phyloP scores from a whole-genome alignment of 768 basidiomycete genomes.

The Trametes cingulata region DNA sequence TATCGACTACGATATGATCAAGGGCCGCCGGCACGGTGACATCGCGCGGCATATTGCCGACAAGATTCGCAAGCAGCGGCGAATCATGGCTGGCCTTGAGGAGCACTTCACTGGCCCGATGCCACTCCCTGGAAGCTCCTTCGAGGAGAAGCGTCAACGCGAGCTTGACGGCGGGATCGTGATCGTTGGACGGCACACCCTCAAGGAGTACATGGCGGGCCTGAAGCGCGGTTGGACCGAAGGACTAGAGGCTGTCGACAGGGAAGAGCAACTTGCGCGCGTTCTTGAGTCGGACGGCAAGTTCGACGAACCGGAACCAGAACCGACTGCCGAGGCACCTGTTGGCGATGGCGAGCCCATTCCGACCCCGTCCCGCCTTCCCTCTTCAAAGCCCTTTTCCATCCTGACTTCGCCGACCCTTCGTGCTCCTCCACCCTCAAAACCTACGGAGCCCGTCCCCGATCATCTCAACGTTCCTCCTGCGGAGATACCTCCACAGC shows the following conservation, averaged over 20 bases:
- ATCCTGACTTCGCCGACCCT: slow-evolving; percentile 30
- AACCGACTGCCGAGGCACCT: slow-evolving; percentile 28
- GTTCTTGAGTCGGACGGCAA: slow-evolving; percentile 69
- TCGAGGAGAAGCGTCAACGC: slow-evolving; percentile 51
- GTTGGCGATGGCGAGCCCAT: slow-evolving; percentile 41
- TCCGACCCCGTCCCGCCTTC: slow-evolving; percentile 42
- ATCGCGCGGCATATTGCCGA: slow-evolving; percentile 76
- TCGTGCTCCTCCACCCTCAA: slow-evolving; percentile 26
- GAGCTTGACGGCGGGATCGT: slow-evolving; percentile 83
- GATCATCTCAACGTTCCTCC: slow-evolving; percentile 49
- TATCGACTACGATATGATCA: slow-evolving; percentile 84
- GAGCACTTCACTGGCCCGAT: slow-evolving; percentile 42
- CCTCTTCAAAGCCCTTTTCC: slow-evolving; percentile 34
- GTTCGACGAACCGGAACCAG: slow-evolving; percentile 67
- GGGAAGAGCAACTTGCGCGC: slow-evolving; percentile 68
- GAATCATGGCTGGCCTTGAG: slow-evolving; percentile 66
- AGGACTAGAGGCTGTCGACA: slow-evolving; percentile 63
- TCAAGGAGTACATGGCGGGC: slow-evolving; percentile 95
- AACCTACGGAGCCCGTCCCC: slow-evolving; percentile 26
- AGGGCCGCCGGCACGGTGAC: slow-evolving; percentile 84
- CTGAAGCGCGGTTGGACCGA: slow-evolving; percentile 83
- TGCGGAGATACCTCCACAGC: slow-evolving; percentile 62
- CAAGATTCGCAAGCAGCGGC: slow-evolving; percentile 68
- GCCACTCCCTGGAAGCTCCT: slow-evolving; percentile 53
- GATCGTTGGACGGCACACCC: slow-evolving; percentile 82